Evolutionary conservation across 257 asterid genomes (phyloP).

Genomic region (Jasminum sambac): DNA sequence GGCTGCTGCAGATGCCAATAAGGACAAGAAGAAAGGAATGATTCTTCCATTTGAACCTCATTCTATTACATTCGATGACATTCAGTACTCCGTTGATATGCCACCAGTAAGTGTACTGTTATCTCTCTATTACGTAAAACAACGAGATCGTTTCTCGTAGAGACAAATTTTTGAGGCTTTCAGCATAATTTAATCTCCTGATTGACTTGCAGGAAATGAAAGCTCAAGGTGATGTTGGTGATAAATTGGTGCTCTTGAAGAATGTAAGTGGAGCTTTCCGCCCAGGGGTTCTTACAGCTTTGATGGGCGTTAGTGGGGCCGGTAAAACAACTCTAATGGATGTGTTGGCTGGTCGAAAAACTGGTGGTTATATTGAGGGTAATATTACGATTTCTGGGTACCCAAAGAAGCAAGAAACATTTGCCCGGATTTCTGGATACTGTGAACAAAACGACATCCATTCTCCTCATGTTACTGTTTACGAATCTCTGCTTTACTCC

Average conservation of each 20-base stretch:
- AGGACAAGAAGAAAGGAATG: constrained; percentile 56
- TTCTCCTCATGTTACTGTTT: constrained; percentile 71
- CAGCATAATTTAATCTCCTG: neutral
- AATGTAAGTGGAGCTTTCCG: constrained; percentile 76
- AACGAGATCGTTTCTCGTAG: neutral
- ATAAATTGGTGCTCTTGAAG: constrained; percentile 57
- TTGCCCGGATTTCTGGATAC: constrained; percentile 73
- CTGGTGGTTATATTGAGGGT: constrained; percentile 81
- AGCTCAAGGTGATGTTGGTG: constrained; percentile 51
- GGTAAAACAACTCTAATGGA: constrained; percentile 87
- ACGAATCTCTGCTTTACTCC: constrained; percentile 71
- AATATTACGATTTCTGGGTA: constrained; percentile 63
- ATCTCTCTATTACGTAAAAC: no score
- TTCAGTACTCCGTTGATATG: constrained; percentile 84
- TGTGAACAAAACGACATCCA: constrained; percentile 86
- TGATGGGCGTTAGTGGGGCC: constrained; percentile 90
- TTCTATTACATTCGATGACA: constrained; percentile 68
- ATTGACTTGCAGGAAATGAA: constrained; percentile 59
- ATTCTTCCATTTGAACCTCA: constrained; percentile 93
- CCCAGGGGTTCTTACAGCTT: constrained; percentile 83
- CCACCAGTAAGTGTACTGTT: constrained; percentile 75
- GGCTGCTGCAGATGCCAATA: constrained; percentile 32
- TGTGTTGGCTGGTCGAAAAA: constrained; percentile 75
- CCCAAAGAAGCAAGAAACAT: constrained; percentile 69
- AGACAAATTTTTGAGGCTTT: neutral